Evolutionary conservation across 139 green algal species (phyloP).

Genomic region (Marvania coccoides): DNA sequence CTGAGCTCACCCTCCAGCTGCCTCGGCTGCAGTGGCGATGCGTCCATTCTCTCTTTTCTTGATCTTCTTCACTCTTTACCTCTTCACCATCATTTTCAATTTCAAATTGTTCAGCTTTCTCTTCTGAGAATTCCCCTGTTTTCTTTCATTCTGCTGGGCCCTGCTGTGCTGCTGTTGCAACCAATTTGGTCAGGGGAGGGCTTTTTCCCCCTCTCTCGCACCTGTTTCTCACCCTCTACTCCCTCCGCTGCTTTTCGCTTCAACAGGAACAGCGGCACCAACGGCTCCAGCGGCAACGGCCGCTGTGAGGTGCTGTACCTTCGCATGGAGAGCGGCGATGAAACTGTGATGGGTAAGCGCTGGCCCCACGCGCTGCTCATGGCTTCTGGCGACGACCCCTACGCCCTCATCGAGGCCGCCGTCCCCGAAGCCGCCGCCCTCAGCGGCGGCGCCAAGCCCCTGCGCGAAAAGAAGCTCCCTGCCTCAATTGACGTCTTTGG

Average conservation of each 20-base stretch:
- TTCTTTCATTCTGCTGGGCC: too few species aligned
- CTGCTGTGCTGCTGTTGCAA: too few species aligned
- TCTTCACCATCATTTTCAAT: too few species aligned
- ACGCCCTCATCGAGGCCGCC: conserved; percentile 46
- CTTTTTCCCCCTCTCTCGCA: neutral
- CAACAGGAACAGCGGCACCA: neutral
- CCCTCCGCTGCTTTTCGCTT: neutral
- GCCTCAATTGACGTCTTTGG: conserved; percentile 84
- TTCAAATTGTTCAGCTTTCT: too few species aligned
- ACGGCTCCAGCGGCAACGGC: conserved; percentile 3
- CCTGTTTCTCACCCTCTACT: neutral
- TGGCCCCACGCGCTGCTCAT: conserved; percentile 33
- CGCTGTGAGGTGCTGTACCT: conserved; percentile 49
- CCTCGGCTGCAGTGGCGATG: neutral
- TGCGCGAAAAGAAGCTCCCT: conserved; percentile 64
- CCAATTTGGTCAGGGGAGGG: too few species aligned
- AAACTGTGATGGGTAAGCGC: conserved; percentile 10
- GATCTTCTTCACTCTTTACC: neutral
- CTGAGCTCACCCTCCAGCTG: neutral
- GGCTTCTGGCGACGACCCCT: conserved; percentile 43
- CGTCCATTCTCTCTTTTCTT: neutral
- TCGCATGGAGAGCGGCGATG: conserved; percentile 66
- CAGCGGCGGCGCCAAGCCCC: conserved; percentile 52
- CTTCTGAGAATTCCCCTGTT: too few species aligned
- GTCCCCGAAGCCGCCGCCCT: conserved; percentile 56